Conservation (phyloP, 2,329 filamentous ascomycete species). For the Cephalotrichum gorgonifer region DNA sequence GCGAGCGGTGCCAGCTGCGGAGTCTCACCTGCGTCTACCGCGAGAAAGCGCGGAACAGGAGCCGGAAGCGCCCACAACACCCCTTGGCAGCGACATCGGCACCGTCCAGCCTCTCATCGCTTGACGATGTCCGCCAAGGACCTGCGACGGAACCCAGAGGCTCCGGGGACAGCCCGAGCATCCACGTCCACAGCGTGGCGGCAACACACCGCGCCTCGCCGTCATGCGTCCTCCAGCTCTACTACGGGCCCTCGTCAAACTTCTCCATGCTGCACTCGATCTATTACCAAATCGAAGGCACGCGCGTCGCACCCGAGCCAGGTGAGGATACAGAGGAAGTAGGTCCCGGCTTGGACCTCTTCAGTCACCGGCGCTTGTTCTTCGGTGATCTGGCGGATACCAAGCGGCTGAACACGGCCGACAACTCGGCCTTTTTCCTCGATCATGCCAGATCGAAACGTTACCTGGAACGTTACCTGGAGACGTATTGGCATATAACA, state of each 20-base stretch:
- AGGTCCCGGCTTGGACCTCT: constrained; percentile 19
- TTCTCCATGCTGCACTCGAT: constrained; percentile 27
- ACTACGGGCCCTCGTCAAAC: constrained; percentile 35
- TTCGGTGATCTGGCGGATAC: constrained; percentile 25
- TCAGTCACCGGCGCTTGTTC: constrained; percentile 17
- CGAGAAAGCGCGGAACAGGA: constrained; percentile 19
- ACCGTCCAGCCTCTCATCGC: not conserved
- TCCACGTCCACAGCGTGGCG: constrained; percentile 30
- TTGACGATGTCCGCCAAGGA: not conserved
- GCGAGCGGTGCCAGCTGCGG: constrained; percentile 16
- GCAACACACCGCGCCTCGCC: constrained; percentile 33
- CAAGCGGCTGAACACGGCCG: constrained; percentile 12
- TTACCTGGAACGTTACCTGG: constrained; percentile 28
- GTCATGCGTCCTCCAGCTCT: constrained; percentile 30
- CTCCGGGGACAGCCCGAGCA: constrained; percentile 9
- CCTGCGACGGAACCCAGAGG: not conserved
- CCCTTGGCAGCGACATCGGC: not conserved
- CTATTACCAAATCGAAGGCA: constrained; percentile 20
- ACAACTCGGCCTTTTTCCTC: constrained; percentile 22
- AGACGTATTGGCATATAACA: constrained; percentile 25
- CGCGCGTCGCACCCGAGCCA: constrained; percentile 11
- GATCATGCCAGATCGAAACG: constrained; percentile 24
- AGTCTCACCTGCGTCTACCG: constrained; percentile 18
- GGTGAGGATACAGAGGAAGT: constrained; percentile 18
- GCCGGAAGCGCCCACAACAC: constrained; percentile 13